phyloP scores from a whole-genome alignment of 208 protist species.

The Tritrichomonas foetus region DNA sequence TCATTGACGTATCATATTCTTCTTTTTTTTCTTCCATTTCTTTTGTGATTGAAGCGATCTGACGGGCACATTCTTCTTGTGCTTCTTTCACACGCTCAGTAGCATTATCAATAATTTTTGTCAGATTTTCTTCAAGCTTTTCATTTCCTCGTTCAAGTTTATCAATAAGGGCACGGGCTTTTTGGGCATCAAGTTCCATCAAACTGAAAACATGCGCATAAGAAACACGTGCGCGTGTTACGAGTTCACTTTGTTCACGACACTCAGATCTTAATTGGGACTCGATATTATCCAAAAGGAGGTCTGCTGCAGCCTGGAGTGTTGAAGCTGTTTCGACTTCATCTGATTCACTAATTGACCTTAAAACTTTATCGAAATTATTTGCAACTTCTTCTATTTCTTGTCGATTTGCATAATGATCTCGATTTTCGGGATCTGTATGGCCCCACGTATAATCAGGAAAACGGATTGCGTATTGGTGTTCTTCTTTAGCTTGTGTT shows the following conservation, averaged over 20 bases:
- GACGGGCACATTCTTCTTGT: not conserved
- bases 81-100: conserved; percentile 10
- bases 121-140: conserved; percentile 17
- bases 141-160: not conserved
- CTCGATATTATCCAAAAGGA: not conserved
- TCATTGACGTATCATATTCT: conserved; percentile 37
- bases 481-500: not conserved
- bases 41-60: not conserved
- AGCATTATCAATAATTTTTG: conserved; percentile 25
- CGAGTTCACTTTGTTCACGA: not conserved
- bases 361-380: not conserved
- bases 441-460: not conserved
- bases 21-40: conserved; percentile 38
- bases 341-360: not conserved
- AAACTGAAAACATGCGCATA: not conserved
- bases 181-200: not conserved
- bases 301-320: not conserved
- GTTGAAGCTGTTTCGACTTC: not conserved
- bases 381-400: not conserved
- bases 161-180: not conserved
- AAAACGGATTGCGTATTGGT: not conserved
- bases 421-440: not conserved
- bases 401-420: conserved; percentile 1
- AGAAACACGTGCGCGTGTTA: not conserved
- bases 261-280: not conserved